Evolutionary conservation across 805 yeast genomes (phyloP).

Genomic region (Starmerella lactis-condensi): DNA sequence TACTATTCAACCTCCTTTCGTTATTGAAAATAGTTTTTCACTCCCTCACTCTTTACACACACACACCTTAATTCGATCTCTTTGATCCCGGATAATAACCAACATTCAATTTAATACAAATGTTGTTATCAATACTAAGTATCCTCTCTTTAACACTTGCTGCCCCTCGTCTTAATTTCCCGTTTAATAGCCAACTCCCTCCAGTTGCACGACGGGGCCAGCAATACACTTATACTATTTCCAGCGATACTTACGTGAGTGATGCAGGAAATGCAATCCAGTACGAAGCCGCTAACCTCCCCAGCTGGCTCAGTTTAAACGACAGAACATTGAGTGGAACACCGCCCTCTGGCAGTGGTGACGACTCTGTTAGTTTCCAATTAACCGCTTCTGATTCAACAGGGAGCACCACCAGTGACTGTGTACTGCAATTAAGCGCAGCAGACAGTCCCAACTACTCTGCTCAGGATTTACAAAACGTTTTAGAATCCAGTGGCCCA

Average conservation of each 20-base stretch:
- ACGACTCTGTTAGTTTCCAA: conserved; percentile 29
- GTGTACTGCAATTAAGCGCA: conserved; percentile 41
- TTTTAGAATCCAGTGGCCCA: conserved; percentile 44
- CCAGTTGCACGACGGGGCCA: conserved; percentile 62
- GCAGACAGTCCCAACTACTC: conserved; percentile 36
- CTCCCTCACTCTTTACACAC: too few species aligned
- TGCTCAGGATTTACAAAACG: conserved; percentile 30
- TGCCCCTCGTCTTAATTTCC: conserved; percentile 43
- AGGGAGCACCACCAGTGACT: conserved; percentile 32
- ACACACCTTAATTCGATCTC: too few species aligned
- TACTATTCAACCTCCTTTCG: too few species aligned
- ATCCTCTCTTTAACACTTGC: conserved; percentile 3
- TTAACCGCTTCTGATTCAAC: conserved; percentile 46
- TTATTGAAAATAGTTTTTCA: too few species aligned
- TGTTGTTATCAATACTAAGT: too few species aligned
- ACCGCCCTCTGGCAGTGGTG: conserved; percentile 29
- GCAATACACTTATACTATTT: conserved; percentile 44
- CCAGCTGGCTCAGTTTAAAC: conserved; percentile 68
- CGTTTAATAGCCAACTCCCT: conserved; percentile 70
- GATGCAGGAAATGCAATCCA: conserved; percentile 23
- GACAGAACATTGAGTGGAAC: conserved; percentile 50
- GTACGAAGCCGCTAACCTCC: conserved; percentile 42
- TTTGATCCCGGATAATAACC: too few species aligned
- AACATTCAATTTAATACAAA: too few species aligned
- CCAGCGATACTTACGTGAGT: conserved; percentile 47